A percentile compares a stretch with the other conserved stretches of the same genome.
These are phyloP conservation scores for Tetracentron sinense DNA, from an alignment of 164 flowering plant species.

Conservation along the genomic window DNA sequence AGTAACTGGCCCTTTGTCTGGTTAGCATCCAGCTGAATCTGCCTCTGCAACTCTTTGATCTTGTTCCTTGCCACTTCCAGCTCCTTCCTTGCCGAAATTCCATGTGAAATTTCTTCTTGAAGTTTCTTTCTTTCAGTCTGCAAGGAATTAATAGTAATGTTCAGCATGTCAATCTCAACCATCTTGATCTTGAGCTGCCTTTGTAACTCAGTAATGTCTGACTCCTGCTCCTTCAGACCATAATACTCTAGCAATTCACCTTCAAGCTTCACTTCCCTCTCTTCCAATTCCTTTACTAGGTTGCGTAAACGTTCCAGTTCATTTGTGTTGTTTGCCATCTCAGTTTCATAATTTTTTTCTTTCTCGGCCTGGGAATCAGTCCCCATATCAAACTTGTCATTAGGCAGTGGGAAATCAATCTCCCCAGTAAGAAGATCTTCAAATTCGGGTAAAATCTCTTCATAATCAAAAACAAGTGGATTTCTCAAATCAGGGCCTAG, in stretches of 20 bases:
- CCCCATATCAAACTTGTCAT: slow-evolving; percentile 21
- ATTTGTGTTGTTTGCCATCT: slow-evolving; percentile 54
- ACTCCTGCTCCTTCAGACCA: slow-evolving; percentile 70
- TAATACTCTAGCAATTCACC: slow-evolving; percentile 67
- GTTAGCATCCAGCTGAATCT: slow-evolving; percentile 63
- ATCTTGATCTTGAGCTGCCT: slow-evolving; percentile 69
- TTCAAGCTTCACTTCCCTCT: slow-evolving; percentile 69
- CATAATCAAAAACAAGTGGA: slow-evolving; percentile 32
- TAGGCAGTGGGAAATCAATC: slow-evolving; percentile 54
- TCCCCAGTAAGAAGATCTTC: slow-evolving; percentile 54
- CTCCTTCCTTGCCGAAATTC: slow-evolving; percentile 44
- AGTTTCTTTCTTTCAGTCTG: slow-evolving; percentile 73
- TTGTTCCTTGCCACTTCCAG: slow-evolving; percentile 60
- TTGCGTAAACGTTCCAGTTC: slow-evolving; percentile 52
- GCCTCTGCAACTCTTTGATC: slow-evolving; percentile 63
- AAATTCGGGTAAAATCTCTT: slow-evolving; percentile 54
- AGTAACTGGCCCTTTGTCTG: slow-evolving; percentile 67
- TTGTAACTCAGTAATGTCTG: slow-evolving; percentile 49
- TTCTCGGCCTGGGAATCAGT: slow-evolving; percentile 24
- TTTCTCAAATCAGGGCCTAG: slow-evolving; percentile 30
- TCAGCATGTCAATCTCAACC: slow-evolving; percentile 64
- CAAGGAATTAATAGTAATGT: slow-evolving; percentile 53
- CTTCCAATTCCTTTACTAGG: slow-evolving; percentile 63
- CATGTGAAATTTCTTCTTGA: slow-evolving; percentile 49
- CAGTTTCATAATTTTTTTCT: slow-evolving; percentile 44